Conservation (phyloP, 2,329 filamentous ascomycete genomes). For the Tolypocladium nubicola region DNA sequence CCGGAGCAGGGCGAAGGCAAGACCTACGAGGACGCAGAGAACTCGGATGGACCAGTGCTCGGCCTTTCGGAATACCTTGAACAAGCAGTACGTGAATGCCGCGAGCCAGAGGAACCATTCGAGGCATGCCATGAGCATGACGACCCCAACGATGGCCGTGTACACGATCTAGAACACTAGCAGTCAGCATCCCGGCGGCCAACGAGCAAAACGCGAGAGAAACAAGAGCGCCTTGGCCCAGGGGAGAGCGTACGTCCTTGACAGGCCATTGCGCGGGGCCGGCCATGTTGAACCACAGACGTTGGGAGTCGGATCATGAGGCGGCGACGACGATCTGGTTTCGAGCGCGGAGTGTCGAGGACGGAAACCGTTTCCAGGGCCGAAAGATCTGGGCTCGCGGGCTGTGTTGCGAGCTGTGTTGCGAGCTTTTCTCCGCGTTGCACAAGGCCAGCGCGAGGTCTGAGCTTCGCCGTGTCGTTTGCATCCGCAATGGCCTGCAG, state of each 20-base stretch:
- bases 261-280: conserved; percentile 38
- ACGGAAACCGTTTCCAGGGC: neutral
- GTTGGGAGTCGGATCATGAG: neutral
- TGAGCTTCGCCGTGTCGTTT: conserved; percentile 5
- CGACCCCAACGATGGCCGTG: conserved; percentile 64
- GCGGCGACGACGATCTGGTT: neutral
- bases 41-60: conserved; percentile 76
- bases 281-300: conserved; percentile 25
- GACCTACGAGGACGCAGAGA: conserved; percentile 64
- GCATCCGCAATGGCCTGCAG: neutral
- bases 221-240: neutral
- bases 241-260: conserved; percentile 23
- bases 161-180: conserved; percentile 60
- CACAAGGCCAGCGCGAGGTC: conserved; percentile 1
- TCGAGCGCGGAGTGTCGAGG: neutral
- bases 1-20: conserved; percentile 67
- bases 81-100: conserved; percentile 85
- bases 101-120: conserved; percentile 94
- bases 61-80: conserved; percentile 82
- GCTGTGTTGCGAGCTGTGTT: neutral
- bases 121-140: conserved; percentile 76
- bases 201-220: neutral
- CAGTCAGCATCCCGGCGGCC: neutral
- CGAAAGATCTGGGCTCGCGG: neutral
- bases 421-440: neutral